Base-by-base conservation (phyloP, 805 yeast species). In the Wickerhamomyces canadensis region DNA sequence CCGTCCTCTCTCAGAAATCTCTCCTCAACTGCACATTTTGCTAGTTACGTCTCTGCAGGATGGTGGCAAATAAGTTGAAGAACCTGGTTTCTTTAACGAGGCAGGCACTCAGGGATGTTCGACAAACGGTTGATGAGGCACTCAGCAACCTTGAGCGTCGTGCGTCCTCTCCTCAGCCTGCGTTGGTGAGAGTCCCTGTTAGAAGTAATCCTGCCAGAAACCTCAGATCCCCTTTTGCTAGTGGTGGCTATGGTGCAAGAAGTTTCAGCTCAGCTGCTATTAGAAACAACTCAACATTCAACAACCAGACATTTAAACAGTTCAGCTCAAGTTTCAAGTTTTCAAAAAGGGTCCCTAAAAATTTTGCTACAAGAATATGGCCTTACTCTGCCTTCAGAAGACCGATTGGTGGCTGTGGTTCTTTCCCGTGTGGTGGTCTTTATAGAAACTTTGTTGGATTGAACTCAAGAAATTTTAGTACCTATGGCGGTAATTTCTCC, bases 111-210 rank as follows among this genome's bases (percentile, higher is more conserved):
- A 60, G 67, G 44, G 71, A 69, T 38, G 58, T 70, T 41, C 66
- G 69, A 40, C 67, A 67, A 51, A 65, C 68, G 21, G 60, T 74
- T 19, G 70, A 71, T 44, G 78, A 74, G 41, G 58, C 74, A 21
- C 44, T 52, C n/a, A 51, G 51, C 23, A 52, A 55, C 27, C 55
- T 55, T 16, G 45, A 45, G 6, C 14, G 32, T 12, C 61, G 53
- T 12, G 58, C 48, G 19, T 57, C 63, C 3, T 64, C 61, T 27
- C 58, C 65, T 3, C 67, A 65, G 30, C 61, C 60, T 3, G 50
- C 53, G 3, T 47, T 64, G 3, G 66, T 60, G 16, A 42, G 64
- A 15, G 64, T 68, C 5, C 75, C 77, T 4, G 71, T 66, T 4
- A 58, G 65, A 34, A 34, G 34, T 0, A 12, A 21, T 7, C 33